A percentile compares a stretch with the other conserved stretches of the same genome.
These are phyloP conservation scores for Turnera subulata DNA, from an alignment of 345 rosid species.

Conservation along the genomic window DNA sequence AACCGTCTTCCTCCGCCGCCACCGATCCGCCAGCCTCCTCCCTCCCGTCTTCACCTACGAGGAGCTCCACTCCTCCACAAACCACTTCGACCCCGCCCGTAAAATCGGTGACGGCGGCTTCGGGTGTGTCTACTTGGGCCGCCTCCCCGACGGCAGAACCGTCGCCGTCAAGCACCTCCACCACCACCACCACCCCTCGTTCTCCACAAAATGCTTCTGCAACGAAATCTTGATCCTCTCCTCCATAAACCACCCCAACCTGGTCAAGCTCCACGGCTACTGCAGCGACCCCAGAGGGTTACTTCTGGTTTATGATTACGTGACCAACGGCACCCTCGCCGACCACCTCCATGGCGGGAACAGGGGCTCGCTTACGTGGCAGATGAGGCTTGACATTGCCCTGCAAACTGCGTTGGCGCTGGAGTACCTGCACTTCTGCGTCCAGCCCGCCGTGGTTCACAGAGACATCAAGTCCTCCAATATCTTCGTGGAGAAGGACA, in stretches of 20 bases:
- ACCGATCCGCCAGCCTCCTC: constrained; percentile 64
- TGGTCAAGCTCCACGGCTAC: constrained; percentile 88
- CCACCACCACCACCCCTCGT: constrained; percentile 45
- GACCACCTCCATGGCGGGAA: constrained; percentile 74
- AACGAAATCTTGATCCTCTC: constrained; percentile 88
- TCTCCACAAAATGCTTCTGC: constrained; percentile 74
- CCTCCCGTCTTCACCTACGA: constrained; percentile 93
- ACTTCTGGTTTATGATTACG: constrained; percentile 80
- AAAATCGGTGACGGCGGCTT: constrained; percentile 95
- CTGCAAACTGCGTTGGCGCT: constrained; percentile 64
- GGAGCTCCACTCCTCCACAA: constrained; percentile 76
- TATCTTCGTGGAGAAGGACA: constrained; percentile 78
- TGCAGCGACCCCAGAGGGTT: constrained; percentile 95
- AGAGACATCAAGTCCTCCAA: constrained; percentile 80
- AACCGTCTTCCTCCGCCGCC: constrained; percentile 64
- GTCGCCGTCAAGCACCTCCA: constrained; percentile 90
- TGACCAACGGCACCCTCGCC: constrained; percentile 82
- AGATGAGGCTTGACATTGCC: constrained; percentile 72
- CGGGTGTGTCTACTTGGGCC: constrained; percentile 79
- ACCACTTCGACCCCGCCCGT: constrained; percentile 66
- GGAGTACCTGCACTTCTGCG: constrained; percentile 72
- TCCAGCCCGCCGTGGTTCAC: constrained; percentile 70
- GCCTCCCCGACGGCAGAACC: constrained; percentile 59
- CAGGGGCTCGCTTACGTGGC: constrained; percentile 52
- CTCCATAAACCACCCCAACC: constrained; percentile 73